Base-by-base conservation (phyloP, 139 green algal species). In the Chlorella sp. region DNA sequence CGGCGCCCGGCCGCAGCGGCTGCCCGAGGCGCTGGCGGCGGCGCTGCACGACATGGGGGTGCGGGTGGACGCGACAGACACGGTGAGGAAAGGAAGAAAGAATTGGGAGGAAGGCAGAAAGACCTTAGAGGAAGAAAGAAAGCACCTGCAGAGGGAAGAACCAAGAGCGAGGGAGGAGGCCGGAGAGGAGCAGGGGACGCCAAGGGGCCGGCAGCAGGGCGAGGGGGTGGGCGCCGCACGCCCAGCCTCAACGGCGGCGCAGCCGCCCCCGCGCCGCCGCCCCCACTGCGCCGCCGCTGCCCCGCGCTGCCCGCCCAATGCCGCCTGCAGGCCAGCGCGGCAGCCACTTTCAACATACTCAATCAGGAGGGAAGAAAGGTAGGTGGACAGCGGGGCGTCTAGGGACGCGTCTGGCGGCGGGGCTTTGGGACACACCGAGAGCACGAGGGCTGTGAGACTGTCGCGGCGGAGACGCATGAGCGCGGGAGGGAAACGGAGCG, bases 321-420 rank as follows among this genome's bases (percentile, higher is more conserved):
- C 36, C 8, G 19, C 45, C 9, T 60, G 69, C 83, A 91, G 86
- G 74, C 79, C 31, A 94, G 94, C 68, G 90, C 89, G 2, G 82
- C 90, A 3, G 82, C 87, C 17, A 88, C 86, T 23, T 94, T 94
- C 82, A 94, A 94, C 64, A 84, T 94, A 40, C 71, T 94, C 14
- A 94, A 93, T 67, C 87, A 93, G 74, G 90, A 94, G 53, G 90
- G 89, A 8, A 80, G 90, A 0, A 74, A 83, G 41, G 90, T 93
- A 40, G 83, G 89, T 43, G 89, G 82, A n/a, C n/a, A n/a, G n/a
- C n/a, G n/a, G n/a, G 0, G 87, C 88, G 9, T 80, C n/a, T n/a
- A n/a, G n/a, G n/a, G n/a, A n/a, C n/a, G n/a, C n/a, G n/a, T n/a
- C n/a, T n/a, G n/a, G n/a, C n/a, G n/a, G n/a, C n/a, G n/a, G n/a